A percentile compares a stretch with the other conserved stretches of the same genome.
phyloP scores from a whole-genome alignment of 345 rosid species.

The Rhizophora apiculata region DNA sequence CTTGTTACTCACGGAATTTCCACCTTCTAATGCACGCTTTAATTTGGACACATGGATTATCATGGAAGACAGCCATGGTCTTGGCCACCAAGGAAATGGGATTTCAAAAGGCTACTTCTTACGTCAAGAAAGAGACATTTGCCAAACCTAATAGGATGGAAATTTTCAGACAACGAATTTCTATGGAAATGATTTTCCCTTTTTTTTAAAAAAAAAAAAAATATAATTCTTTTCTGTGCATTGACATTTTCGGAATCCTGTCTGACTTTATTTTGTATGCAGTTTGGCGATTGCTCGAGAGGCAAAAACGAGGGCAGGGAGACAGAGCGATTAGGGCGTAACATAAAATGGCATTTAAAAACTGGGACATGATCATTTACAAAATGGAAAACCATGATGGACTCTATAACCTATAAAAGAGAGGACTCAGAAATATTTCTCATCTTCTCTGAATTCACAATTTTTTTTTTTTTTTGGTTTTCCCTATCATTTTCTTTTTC shows the following conservation, averaged over 20 bases:
- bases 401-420: slow-evolving; percentile 17
- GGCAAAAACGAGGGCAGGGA: background rate
- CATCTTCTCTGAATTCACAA: slow-evolving; percentile 12
- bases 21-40: too few species aligned
- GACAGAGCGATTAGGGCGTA: slow-evolving; percentile 21
- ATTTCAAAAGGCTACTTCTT: too few species aligned
- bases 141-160: too few species aligned
- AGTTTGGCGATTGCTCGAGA: background rate
- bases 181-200: too few species aligned
- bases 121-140: too few species aligned
- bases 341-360: slow-evolving; percentile 18
- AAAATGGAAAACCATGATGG: slow-evolving; percentile 7
- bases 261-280: background rate
- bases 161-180: too few species aligned
- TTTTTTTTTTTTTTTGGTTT: background rate
- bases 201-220: too few species aligned
- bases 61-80: too few species aligned
- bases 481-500: background rate
- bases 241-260: background rate
- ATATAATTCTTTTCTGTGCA: too few species aligned
- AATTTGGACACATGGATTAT: too few species aligned
- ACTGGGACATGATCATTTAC: slow-evolving; percentile 24
- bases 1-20: too few species aligned
- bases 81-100: too few species aligned
- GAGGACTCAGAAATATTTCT: slow-evolving; percentile 17